These are phyloP conservation scores for Aspergillus quadricinctus DNA, from an alignment of 2,329 filamentous ascomycete genomes.

Conservation along the genomic window DNA sequence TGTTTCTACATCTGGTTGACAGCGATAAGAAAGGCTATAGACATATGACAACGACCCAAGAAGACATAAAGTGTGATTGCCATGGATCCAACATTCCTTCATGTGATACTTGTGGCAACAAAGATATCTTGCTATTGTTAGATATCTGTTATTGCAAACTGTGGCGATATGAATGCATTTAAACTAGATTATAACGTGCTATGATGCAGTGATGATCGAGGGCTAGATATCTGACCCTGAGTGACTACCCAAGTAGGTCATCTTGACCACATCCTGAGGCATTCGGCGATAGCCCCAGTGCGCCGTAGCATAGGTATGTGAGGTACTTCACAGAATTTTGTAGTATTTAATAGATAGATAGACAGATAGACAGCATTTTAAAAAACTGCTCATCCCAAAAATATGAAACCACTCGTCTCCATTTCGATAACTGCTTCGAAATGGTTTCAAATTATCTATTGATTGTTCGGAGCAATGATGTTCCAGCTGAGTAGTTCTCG, in stretches of 20 bases:
- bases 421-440: neutral
- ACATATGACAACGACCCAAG: neutral
- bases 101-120: neutral
- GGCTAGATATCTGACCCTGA: neutral
- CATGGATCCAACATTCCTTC: neutral
- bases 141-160: neutral
- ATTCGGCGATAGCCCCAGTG: neutral
- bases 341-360: neutral
- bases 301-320: neutral
- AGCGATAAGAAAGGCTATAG: neutral
- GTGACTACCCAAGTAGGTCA: neutral
- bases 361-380: neutral
- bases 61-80: neutral
- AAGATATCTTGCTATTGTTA: neutral
- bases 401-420: neutral
- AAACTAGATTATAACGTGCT: neutral
- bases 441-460: neutral
- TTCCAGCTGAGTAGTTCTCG: neutral
- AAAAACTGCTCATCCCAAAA: neutral
- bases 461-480: neutral
- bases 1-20: neutral
- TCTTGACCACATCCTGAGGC: neutral
- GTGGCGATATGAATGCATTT: neutral
- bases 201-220: neutral
- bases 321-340: neutral